phyloP scores from a whole-genome alignment of 2,329 filamentous ascomycete genomes.

The Exophiala mesophila region DNA sequence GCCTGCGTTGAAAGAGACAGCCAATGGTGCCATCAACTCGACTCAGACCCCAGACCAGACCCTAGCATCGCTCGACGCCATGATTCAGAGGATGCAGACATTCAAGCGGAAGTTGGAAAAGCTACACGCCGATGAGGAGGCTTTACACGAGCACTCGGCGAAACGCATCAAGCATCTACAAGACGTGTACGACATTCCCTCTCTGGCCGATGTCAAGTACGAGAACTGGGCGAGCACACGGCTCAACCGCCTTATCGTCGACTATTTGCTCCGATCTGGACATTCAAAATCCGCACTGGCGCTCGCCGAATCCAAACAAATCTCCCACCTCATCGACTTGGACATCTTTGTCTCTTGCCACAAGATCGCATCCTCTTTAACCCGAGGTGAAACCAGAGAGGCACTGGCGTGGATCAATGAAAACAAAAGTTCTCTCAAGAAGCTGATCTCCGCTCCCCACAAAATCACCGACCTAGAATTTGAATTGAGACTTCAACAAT shows the following conservation, averaged over 20 bases:
- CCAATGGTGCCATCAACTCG: conserved; percentile 61
- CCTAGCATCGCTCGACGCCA: conserved; percentile 74
- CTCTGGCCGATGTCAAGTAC: conserved; percentile 86
- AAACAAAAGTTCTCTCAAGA: conserved; percentile 87
- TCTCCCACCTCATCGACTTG: conserved; percentile 79
- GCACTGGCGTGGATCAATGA: conserved; percentile 87
- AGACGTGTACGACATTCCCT: conserved; percentile 72
- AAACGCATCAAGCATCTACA: conserved; percentile 76
- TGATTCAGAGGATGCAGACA: conserved; percentile 77
- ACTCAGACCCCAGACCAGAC: conserved; percentile 62
- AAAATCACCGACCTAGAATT: conserved; percentile 67
- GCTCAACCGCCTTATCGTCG: conserved; percentile 80
- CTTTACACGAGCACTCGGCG: conserved; percentile 68
- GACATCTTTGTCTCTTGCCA: conserved; percentile 81
- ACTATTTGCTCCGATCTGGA: conserved; percentile 81
- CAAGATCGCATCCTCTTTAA: conserved; percentile 68
- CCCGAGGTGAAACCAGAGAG: conserved; percentile 65
- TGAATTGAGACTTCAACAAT: conserved; percentile 88
- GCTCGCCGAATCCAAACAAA: conserved; percentile 68
- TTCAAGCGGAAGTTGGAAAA: conserved; percentile 80
- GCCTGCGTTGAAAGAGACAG: conserved; percentile 46
- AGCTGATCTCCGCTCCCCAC: conserved; percentile 50
- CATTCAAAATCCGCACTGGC: conserved; percentile 72
- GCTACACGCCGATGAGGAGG: conserved; percentile 73
- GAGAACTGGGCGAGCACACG: conserved; percentile 81